Base-by-base conservation (phyloP, 75 land plant genomes). In the Gnetum montanum region DNA sequence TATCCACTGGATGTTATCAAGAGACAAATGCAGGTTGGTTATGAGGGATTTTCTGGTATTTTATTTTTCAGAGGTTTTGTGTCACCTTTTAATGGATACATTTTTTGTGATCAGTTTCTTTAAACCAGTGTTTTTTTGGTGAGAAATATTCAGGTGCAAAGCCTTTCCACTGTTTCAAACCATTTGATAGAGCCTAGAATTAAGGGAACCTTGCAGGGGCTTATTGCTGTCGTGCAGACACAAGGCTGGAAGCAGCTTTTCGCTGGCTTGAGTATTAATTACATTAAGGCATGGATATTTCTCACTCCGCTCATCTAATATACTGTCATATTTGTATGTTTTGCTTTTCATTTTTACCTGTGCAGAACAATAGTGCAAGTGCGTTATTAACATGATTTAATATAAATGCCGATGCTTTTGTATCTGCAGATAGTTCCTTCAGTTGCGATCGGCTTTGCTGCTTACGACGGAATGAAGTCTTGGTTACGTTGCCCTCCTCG, bases 1-100 rank as follows among this genome's bases (percentile, higher is more conserved):
- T 95, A 95, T 57, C 98, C 98, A 40, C 65, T 94, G 41, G 98
- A 94, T 73, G 96, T 89, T 38, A 92, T 95, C 22, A 74, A 94
- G 44, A 73, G 99, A 20, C 99, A 95, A 72, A 95, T 95, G 99
- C 99, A 95, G 86, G 98, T 94, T 71, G 27, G 16, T 19, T 22
- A 31, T 70, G 6, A 34, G 11, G 51, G n/a, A n/a, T n/a, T n/a
- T n/a, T n/a, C n/a, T 3, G 51, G 31, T 3, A 49, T 8, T 0
- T 49, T 15, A 49, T 48, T 25, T 48, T 4, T 23, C 49, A 1
- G 27, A 6, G 27, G n/a, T n/a, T n/a, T n/a, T n/a, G n/a, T n/a
- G n/a, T n/a, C n/a, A n/a, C n/a, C n/a, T n/a, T 6, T 16, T 7
- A n/a, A 3, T n/a, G n/a, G n/a, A n/a, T n/a, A n/a, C 16, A 6